Base-by-base conservation (phyloP, 352 stramenopile genomes). In the Phytopythium sindhum region DNA sequence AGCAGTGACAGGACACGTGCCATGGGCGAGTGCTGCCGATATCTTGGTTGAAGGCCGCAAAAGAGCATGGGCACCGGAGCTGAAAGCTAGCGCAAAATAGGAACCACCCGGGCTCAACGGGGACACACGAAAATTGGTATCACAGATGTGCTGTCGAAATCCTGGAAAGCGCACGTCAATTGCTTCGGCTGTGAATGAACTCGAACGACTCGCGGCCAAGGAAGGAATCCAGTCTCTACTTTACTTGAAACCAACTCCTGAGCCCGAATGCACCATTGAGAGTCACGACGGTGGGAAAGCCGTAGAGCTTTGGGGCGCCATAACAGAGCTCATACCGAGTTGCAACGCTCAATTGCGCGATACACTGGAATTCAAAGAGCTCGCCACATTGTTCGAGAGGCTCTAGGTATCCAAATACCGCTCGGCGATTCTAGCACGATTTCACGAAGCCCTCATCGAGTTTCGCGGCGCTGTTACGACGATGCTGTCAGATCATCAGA, bases 71-170 rank as follows among this genome's bases (percentile, higher is more conserved):
- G 33, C 33, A 11, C 10, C 33, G 33, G 33, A 39, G 33, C 14
- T 39, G 33, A 39, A 39, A 1, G 10, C 33, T 39, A 39, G 33
- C 33, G 2, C 33, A 39, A 10, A 10, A 39, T 39, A 10, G 33
- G 17, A 23, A 29, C 23, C 28, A 28, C 47, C n/a, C 19, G 23
- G 47, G 23, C n/a, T 53, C 11, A 28, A 33, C 14, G 47, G 47
- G 10, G 23, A 19, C 47, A 53, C 47, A 12, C 47, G 66, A 61
- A 50, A 50, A 4, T 63, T 80, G n/a, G 61, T 83, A 23, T 31
- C 67, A 37, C 68, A 31, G n/a, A 81, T 78, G 67, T 75, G 70
- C 48, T 69, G 67, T 31, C 53, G 58, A 17, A 53, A 77, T 39
- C 67, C 61, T 21, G 63, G 26, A 0, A 55, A 70, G 14, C 64